phyloP scores from a whole-genome alignment of 2,329 filamentous ascomycete species.

The Coniochaeta sp. region DNA sequence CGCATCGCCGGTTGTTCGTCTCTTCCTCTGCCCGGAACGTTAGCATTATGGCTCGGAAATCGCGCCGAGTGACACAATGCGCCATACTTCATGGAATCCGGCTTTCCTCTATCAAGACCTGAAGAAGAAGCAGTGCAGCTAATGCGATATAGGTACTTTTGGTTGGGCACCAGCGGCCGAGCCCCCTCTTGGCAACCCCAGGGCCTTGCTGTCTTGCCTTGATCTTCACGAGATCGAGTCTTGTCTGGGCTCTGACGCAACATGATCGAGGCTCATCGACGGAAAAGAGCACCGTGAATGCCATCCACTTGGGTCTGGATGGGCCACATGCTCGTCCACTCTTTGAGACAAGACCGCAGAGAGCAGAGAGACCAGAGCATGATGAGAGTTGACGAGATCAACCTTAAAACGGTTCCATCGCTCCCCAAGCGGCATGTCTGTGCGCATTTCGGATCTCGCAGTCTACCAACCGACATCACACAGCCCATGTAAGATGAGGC shows the following conservation, averaged over 20 bases:
- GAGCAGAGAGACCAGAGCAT: not conserved
- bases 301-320: not conserved
- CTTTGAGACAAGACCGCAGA: not conserved
- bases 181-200: not conserved
- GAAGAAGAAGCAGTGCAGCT: not conserved
- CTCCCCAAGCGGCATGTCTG: conserved; percentile 14
- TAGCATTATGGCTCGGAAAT: not conserved
- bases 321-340: not conserved
- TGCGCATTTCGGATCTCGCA: conserved; percentile 16
- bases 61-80: not conserved
- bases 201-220: not conserved
- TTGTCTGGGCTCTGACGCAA: not conserved
- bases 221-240: not conserved
- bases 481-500: conserved; percentile 18
- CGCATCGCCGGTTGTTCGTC: not conserved
- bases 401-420: not conserved
- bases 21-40: not conserved
- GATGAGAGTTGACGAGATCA: not conserved
- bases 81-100: not conserved
- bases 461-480: conserved; percentile 15
- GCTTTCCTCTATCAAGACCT: not conserved
- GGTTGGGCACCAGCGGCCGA: not conserved
- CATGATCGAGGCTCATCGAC: not conserved
- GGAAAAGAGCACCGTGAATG: not conserved
- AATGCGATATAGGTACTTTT: not conserved